Base-by-base conservation (phyloP, 208 protist genomes). In the Trypanosoma platydactyli region DNA sequence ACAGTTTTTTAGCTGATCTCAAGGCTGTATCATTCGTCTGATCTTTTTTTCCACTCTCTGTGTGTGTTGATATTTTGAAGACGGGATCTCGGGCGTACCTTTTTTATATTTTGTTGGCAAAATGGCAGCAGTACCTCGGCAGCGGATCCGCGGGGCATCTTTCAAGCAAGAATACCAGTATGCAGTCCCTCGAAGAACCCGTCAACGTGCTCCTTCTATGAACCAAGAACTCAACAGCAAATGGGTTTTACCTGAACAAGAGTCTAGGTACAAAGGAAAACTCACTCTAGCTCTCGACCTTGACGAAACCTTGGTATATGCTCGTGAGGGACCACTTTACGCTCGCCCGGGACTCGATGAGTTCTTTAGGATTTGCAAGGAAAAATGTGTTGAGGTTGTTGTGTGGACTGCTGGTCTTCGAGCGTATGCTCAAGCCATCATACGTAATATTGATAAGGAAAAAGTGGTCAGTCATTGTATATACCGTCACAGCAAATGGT, bases 151-250 rank as follows among this genome's bases (percentile, higher is more conserved):
- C 56, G 92, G 92, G 42, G 84, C 88, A 33, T 96, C 90, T 51
- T 97, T 97, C 66, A 95, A 96, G 67, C 90, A 97, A 68, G 90
- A 97, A 67, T 97, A 97, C 63, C 92, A 97, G 74, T 81, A 80
- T 15, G 78, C 64, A 16, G 79, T 80, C n/a, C 61, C 81, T 5
- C 77, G 90, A 35, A 73, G 80, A 49, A 54, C 81, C 50, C 84
- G 89, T 40, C 84, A 84, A 40, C 86, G 92, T 29, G 92, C 93
- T 38, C 90, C 92, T 13, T 97, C 92, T 12, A 97, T 97, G 92
- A 91, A 88, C 71, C 89, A 94, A 50, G 76, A 81, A 50, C 70
- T 80, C 13, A 86, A 89, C 54, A 81, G 68, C 25, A 80, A 81
- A 35, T 93, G 85, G 67, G 88, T 94, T 40, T 79, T 96, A 51